These are phyloP conservation scores for Xanthoconium stramineum DNA, from an alignment of 768 basidiomycete genomes.

Conservation along the genomic window DNA sequence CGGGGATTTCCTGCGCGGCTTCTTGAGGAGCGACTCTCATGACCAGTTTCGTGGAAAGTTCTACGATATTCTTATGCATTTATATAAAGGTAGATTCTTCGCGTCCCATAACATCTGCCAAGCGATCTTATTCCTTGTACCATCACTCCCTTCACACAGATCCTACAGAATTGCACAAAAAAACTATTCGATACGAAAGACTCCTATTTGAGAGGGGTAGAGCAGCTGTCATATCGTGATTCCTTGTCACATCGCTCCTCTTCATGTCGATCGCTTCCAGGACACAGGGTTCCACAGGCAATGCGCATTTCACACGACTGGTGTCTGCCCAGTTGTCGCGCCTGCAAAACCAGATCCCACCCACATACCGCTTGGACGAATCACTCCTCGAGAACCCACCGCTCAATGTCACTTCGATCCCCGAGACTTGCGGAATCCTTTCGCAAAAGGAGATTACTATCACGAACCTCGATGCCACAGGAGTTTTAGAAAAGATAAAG, in stretches of 20 bases:
- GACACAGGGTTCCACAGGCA: constrained; percentile 23
- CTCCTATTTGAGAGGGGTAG: too few relatives aligned
- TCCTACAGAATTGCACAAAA: too few relatives aligned
- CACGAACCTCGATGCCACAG: constrained; percentile 37
- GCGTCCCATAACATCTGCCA: too few relatives aligned
- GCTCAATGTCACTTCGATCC: constrained; percentile 33
- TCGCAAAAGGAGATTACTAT: constrained; percentile 32
- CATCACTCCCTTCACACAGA: too few relatives aligned
- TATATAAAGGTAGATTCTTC: too few relatives aligned
- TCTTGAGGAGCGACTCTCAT: too few relatives aligned
- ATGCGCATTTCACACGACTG: constrained; percentile 16
- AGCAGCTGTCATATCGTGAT: too few relatives aligned
- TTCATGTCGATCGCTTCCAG: constrained; percentile 11
- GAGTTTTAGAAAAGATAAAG: constrained; percentile 28
- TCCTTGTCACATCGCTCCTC: constrained; percentile 3
- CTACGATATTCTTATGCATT: too few relatives aligned
- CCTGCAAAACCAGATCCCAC: constrained; percentile 25
- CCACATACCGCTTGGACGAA: constrained; percentile 12
- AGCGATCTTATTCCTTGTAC: too few relatives aligned
- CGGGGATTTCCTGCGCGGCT: too few relatives aligned
- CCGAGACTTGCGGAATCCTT: constrained; percentile 32
- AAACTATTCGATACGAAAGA: too few relatives aligned
- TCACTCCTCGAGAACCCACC: constrained; percentile 21
- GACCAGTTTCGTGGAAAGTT: too few relatives aligned
- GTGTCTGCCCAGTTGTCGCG: constrained; percentile 20